Base-by-base conservation (phyloP, 371 early-diverging fungal genomes). In the Blakeslea trispora region DNA sequence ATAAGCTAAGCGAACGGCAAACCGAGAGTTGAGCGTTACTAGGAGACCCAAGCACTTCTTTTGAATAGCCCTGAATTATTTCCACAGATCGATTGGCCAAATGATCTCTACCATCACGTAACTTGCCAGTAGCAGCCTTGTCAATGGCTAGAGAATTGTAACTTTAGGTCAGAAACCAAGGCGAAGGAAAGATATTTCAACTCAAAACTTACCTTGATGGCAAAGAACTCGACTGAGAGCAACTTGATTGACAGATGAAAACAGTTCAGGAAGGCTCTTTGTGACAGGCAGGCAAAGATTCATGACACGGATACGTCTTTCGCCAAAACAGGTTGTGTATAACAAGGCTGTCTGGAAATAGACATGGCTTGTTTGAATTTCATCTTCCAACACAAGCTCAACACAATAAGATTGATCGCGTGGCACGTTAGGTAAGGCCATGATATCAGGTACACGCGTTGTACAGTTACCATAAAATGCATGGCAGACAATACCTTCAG, bases 341-440 rank as follows among this genome's bases (percentile, higher is more conserved):
- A 96, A 69, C 42, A 95, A 61, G 0, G 97, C 95, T 3, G 93
- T 86, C 68, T 96, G 97, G 79, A 96, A 85, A 67, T 85, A 93
- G 21, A 87, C 83, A 9, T 83, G 75, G 0, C 81, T 68, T 9
- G 77, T 60, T 21, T 80, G 78, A 31, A 94, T 67, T n/a, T 81
- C 83, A 46, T 93, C 91, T 41, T 89, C 89, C 40, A 95, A 74
- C 23, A 73, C 81, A 37, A 92, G 45, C 45, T 95, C 93, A 31
- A 96, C 82, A 15, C 84, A 88, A 52, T 94, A 93, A 17, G 85
- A 77, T 67, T 95, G 93, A 62, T 89, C 84, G 35, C 96, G 91
- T 66, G 82, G 87, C 17, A 91, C 96, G 52, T 89, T 93, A 28
- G 96, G 91, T 52, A 94, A 74, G 9, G 92, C 83, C 61, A 96